Evolutionary conservation across 2,329 filamentous ascomycete genomes (phyloP), one percentile per base, ranked within the genome.

Genomic region (Diaporthe nobilis): DNA sequence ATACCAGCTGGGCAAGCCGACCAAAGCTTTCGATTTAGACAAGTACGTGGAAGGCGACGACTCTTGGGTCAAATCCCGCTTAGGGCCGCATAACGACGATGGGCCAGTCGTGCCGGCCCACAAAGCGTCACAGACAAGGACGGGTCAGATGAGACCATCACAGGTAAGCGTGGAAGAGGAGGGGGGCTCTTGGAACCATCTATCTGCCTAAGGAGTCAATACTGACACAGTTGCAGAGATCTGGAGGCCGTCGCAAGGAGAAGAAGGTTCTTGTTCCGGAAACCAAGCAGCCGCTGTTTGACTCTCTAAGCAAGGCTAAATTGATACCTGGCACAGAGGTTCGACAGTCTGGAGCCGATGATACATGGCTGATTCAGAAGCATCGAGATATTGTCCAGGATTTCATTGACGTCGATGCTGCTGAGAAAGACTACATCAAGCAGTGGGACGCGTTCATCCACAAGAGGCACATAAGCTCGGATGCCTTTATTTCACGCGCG

Each of bases 381-480:
- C 90, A 92, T 76, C 86, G 88, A 10, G 89, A 92, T 74, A 88
- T 87, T 72, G 87, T 92, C 72, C 85, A 86, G 39, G 90, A 92
- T 77, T 91, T 90, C 79, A 88, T 86, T 12, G 90, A 92, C 77
- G 86, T 92, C 37, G 87, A 87, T 17, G 80, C 84, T 3, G 83
- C 86, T 22, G 90, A 92, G 79, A 90, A 89, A 80, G 90, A 91
- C 77, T 92, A 89, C 75, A 89, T 92, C 73, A 85, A 86, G 78
- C 87, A 89, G 77, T 92, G 90, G 90, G 90, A 91, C 76, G 85
- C 86, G 1, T 91, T 88, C 78, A 87, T 90, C 63, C 85, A 90
- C 12, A 84, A 84, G 60, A 86, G 88, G 78, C 87, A 86, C 72
- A 82, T 91, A 63, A 88, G 87, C 7, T 88, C 89, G 6, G 86